Base-by-base conservation (phyloP, 2,329 filamentous ascomycete genomes). In the Pestalotiopsis sp. region DNA sequence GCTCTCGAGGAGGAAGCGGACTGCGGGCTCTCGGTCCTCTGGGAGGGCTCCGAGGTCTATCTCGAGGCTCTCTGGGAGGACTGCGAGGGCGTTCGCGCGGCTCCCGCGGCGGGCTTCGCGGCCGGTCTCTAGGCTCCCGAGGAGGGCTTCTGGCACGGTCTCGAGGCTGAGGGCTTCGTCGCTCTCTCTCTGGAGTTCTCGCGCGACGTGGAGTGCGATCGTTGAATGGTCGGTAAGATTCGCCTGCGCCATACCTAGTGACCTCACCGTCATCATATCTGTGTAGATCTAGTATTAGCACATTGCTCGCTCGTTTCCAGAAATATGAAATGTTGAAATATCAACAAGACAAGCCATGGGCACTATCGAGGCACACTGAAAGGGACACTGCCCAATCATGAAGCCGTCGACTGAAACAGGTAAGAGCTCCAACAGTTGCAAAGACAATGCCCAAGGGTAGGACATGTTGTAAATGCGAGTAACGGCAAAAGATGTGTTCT, bases 191-290 rank as follows among this genome's bases (percentile, higher is more conserved):
- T 20, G 77, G 76, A 67, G 73, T 76, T 70, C 76, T 74, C 52
- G 73, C 71, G 3, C 77, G 73, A n/a, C 82, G 80, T 9, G 84
- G 84, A 71, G 84, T 81, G 31, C 59, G 59, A 66, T 84, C 79
- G 64, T 87, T 88, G 69, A 86, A 89, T 12, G 87, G 87, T 69
- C 87, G 81, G 82, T 88, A 90, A 49, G 87, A 89, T 78, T 90
- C 87, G 69, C 87, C 87, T 13, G 88, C 88, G 65, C 87, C 87
- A 76, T 89, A 90, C 74, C 87, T 83, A 71, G 88, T 86, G 66
- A 90, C 88, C 79, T 90, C 87, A 59, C 87, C 87, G 72, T 90
- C 87, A 71, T 90, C 87, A 73, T 87, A 90, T 76, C 87, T 89
- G 64, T 20, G 11, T 9, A 36, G 5, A 11, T 27, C 13, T 14